phyloP scores from a whole-genome alignment of 495 filamentous ascomycete genomes.

The Xylaria grammica region DNA sequence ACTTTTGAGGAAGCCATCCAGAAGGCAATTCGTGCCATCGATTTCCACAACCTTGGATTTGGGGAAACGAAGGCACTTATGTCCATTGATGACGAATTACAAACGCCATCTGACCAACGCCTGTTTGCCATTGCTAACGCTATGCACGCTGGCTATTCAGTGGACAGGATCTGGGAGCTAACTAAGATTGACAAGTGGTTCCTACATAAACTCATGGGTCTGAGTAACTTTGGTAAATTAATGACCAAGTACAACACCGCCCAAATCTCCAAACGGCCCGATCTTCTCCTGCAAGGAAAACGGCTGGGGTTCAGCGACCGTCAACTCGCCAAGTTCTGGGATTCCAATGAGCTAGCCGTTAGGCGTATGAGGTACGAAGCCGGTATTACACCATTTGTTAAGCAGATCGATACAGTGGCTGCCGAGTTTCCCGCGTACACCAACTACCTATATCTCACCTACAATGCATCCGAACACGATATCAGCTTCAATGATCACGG shows the following conservation, averaged over 20 bases:
- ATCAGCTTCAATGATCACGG: conserved; percentile 85
- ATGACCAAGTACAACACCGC: conserved; percentile 74
- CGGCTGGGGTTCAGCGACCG: conserved; percentile 92
- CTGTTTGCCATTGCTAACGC: conserved; percentile 98
- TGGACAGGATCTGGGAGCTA: conserved; percentile 96
- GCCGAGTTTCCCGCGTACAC: conserved; percentile 95
- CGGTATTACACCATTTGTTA: conserved; percentile 86
- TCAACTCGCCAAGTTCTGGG: conserved; percentile 92
- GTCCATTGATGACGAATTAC: conserved; percentile 93
- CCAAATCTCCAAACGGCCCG: conserved; percentile 59
- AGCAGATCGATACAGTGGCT: conserved; percentile 98
- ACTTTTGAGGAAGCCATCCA: conserved; percentile 99
- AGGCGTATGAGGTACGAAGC: conserved; percentile 80
- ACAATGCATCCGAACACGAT: conserved; percentile 89
- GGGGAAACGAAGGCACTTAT: conserved; percentile 89
- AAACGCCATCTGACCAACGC: conserved; percentile 96
- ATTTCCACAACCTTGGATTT: conserved; percentile 95
- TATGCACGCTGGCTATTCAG: conserved; percentile 90
- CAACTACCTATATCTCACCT: conserved; percentile 97
- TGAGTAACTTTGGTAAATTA: conserved; percentile 83
- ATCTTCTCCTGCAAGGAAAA: conserved; percentile 80
- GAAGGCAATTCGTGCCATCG: conserved; percentile 93
- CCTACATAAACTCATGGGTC: conserved; percentile 82
- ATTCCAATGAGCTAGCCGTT: conserved; percentile 88
- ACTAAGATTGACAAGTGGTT: conserved; percentile 99